Conservation (phyloP, 2,329 filamentous ascomycete species). For the Trichoderma sp. region DNA sequence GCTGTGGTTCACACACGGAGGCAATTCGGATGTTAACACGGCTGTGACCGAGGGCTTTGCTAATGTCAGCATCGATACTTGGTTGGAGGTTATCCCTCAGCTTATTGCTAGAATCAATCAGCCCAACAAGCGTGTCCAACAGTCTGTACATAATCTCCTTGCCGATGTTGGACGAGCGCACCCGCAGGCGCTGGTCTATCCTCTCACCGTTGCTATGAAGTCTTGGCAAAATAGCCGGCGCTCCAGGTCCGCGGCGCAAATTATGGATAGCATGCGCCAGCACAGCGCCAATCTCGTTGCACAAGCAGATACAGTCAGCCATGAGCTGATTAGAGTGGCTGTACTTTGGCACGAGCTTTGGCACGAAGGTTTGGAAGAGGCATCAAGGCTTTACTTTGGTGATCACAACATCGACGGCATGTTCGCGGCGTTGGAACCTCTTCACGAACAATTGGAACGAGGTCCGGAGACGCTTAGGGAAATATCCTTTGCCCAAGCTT, state of each 20-base stretch:
- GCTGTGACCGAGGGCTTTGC: conserved; percentile 89
- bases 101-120: conserved; percentile 97
- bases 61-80: conserved; percentile 93
- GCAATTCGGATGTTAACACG: conserved; percentile 80
- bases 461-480: conserved; percentile 93
- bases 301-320: conserved; percentile 91
- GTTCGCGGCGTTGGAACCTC: conserved; percentile 85
- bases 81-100: conserved; percentile 97
- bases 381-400: conserved; percentile 93
- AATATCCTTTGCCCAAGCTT: conserved; percentile 96
- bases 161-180: conserved; percentile 92
- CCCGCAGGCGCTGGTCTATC: conserved; percentile 94
- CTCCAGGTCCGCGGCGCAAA: conserved; percentile 83
- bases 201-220: conserved; percentile 97
- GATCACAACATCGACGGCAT: conserved; percentile 98
- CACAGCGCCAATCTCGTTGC: conserved; percentile 92
- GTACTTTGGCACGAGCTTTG: conserved; percentile 98
- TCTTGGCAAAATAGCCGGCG: conserved; percentile 79
- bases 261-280: conserved; percentile 97
- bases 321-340: conserved; percentile 94
- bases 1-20: conserved; percentile 94
- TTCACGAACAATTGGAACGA: conserved; percentile 87
- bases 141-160: conserved; percentile 88
- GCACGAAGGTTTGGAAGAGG: conserved; percentile 97
- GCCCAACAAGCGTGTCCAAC: conserved; percentile 82